Evolutionary conservation across 2,329 filamentous ascomycete genomes (phyloP), one percentile per base, ranked within the genome.

Genomic region (Zasmidium citrigriseum): DNA sequence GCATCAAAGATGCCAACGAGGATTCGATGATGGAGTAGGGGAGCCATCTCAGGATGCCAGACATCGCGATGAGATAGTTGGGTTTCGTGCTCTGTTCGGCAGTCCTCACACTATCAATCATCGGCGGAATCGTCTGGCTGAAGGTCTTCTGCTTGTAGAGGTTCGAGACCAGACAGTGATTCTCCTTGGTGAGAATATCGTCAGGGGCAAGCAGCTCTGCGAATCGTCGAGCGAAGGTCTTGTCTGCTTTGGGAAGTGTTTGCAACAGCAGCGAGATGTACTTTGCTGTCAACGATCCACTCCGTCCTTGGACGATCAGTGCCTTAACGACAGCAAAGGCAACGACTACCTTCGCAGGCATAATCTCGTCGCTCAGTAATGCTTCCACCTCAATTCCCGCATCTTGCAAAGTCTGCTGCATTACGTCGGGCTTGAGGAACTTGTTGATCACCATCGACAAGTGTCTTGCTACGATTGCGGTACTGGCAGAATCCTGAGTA

Each of bases 61-160:
- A 83, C 2, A 89, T 77, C 3, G 86, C 86, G 29, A 86, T 80
- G 22, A 89, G 80, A 65, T 87, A 86, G 61, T 86, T 84, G 48
- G 81, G 78, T 71, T 88, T 89, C 20, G 77, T 72, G 12, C 73
- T 64, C 56, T 67, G 58, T 25, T 73, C 71, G 7, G 79, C 77
- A 18, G 72, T 72, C 57, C 78, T 79, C 68, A 86, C 84, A 2
- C 77, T 75, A 23, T 77, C 72, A 3, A 83, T 80, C 51, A 88
- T 82, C 25, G 79, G 72, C 0, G 86, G 85, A 1, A 85, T 77
- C 3, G 86, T 76, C 16, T 84, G 81, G 25, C 79, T 80, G 73
- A 89, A 89, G 44, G 83, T 79, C 60, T 83, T 85, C 66, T 89
- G 86, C 67, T 86, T 87, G 63, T 84, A 82, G 2, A 89, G 76